Evolutionary conservation across 2,329 filamentous ascomycete species (phyloP), one percentile per base, ranked within the genome.

Genomic region (Monascus ruber): DNA sequence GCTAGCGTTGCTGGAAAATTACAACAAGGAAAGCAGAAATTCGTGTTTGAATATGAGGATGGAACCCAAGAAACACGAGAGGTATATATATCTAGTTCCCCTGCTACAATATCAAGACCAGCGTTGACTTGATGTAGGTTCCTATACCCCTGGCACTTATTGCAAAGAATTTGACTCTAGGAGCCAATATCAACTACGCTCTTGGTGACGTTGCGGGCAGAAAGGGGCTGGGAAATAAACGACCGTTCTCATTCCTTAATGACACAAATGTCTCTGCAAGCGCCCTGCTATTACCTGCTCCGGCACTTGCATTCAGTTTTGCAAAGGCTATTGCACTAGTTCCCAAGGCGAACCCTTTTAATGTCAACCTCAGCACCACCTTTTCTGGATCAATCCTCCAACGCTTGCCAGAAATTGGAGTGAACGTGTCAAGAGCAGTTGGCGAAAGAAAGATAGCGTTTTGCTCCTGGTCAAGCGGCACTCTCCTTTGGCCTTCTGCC

Each of bases 401-500:
- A 31, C 44, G 39, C 3, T 54, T 53, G 1, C 63, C 63, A 7
- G 47, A 46, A 4, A 37, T 65, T 11, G 51, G 50, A 17, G 38
- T 65, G 5, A 52, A 60, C 34, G 37, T 60, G 9, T 45, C 49
- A 9, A 62, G 58, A 38, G 43, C 50, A 38, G 44, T 66, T 8
- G 55, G 58, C 1, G 17, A 47, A 5, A 45, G 46, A 24, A 60
- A 62, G 28, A 37, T 55, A 24, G 57, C 52, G 2, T 55, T 56
- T 36, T 51, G 55, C 32, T 52, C 55, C 24, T 64, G 60, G 61
- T 54, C 55, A 4, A 65, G 58, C 42, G 63, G 63, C n/a, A 42
- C 50, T n/a, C 36, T 59, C 24, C 25, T 34, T 1, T 66, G 63
- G 63, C 62, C 63, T 7, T 28, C 37, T 5, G 34, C 48, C 9